Conservation (phyloP, 2,329 filamentous ascomycete genomes). For the Aspergillus tanneri region DNA sequence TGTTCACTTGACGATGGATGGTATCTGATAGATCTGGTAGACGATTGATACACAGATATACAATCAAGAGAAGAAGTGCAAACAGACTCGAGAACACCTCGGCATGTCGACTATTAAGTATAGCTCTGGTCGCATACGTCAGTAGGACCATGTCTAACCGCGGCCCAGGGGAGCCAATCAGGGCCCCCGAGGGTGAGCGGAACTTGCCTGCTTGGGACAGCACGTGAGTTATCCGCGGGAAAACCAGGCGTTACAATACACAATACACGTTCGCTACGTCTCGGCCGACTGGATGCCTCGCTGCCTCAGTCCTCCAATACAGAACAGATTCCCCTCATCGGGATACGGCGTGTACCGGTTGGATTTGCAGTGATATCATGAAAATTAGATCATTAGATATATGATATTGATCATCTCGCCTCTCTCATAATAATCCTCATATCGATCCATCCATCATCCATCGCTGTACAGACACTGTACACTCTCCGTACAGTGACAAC, state of each 20-base stretch:
- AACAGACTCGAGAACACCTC: too few species aligned
- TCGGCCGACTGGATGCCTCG: constrained; percentile 17
- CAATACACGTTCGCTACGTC: background rate
- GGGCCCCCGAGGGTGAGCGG: constrained; percentile 16
- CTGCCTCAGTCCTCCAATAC: too few species aligned
- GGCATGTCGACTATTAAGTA: too few species aligned
- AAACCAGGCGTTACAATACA: constrained; percentile 13
- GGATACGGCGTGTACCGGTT: constrained; percentile 2
- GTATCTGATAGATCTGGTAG: constrained; percentile 1
- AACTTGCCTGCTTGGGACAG: constrained; percentile 8
- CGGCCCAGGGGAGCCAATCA: constrained; percentile 20
- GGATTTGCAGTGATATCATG: too few species aligned
- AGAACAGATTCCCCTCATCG: background rate
- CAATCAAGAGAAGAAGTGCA: background rate
- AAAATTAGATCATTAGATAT: too few species aligned
- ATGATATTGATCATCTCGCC: too few species aligned
- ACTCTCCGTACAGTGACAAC: too few species aligned
- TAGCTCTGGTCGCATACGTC: constrained; percentile 22
- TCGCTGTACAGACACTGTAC: too few species aligned
- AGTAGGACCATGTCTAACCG: constrained; percentile 21
- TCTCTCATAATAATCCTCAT: too few species aligned
- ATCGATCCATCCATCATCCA: too few species aligned
- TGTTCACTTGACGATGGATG: background rate
- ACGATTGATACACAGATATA: background rate
- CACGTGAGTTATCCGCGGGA: constrained; percentile 25